Conservation (phyloP, 2,329 filamentous ascomycete species). For the Fusarium verticillioides region DNA sequence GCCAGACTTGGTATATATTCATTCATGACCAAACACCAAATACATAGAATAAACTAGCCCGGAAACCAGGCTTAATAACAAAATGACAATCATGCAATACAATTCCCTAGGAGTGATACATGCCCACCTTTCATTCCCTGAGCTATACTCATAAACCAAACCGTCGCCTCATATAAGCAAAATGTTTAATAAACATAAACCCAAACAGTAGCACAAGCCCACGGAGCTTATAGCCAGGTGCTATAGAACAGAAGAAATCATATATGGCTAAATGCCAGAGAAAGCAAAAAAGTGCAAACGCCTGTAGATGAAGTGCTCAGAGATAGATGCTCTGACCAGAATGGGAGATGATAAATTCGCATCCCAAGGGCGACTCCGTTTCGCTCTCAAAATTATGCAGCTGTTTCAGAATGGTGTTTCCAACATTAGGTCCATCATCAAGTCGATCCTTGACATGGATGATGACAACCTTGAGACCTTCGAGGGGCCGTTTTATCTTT, state of each 20-base stretch:
- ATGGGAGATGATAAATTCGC: conserved; percentile 79
- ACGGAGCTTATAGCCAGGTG: conserved; percentile 13
- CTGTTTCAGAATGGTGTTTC: conserved; percentile 75
- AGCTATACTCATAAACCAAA: conserved; percentile 9
- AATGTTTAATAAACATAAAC: background rate
- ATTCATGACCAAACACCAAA: conserved; percentile 4
- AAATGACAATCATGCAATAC: background rate
- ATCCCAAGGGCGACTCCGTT: conserved; percentile 73
- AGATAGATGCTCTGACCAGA: conserved; percentile 70
- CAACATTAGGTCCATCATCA: conserved; percentile 73
- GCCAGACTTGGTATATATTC: conserved; percentile 13
- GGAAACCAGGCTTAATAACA: background rate
- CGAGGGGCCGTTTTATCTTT: conserved; percentile 62
- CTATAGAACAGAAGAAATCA: conserved; percentile 20
- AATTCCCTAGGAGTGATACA: background rate
- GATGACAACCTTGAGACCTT: conserved; percentile 82
- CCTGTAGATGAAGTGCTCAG: conserved; percentile 43
- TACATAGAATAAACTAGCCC: conserved; percentile 17
- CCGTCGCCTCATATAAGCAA: background rate
- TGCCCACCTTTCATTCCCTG: background rate
- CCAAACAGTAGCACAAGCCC: conserved; percentile 15
- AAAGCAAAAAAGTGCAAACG: conserved; percentile 7
- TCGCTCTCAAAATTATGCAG: conserved; percentile 76
- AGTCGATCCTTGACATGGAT: conserved; percentile 95
- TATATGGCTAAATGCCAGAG: conserved; percentile 16